Conservation (phyloP, 768 basidiomycete genomes). For the Collybia nuda region DNA sequence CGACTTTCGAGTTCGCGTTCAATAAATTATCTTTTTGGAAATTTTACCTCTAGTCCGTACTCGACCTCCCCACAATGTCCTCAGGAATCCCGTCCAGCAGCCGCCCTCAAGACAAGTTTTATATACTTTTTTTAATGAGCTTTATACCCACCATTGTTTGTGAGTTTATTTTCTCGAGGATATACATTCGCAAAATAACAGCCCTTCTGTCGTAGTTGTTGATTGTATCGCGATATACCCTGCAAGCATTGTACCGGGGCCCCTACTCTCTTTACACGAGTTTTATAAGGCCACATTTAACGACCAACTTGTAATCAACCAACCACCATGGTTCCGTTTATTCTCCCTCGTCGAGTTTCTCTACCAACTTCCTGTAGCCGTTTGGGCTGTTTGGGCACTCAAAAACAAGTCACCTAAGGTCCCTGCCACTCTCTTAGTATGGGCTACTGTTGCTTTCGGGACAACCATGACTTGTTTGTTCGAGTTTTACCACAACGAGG, state of each 20-base stretch:
- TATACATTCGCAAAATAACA: too few species aligned
- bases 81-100: slow-evolving; percentile 8
- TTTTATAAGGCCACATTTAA: slow-evolving; percentile 18
- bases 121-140: slow-evolving; percentile 16
- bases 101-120: slow-evolving; percentile 14
- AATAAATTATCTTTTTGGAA: too few species aligned
- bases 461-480: slow-evolving; percentile 20
- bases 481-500: slow-evolving; percentile 18
- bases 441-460: slow-evolving; percentile 15
- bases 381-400: slow-evolving; percentile 19
- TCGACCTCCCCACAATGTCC: slow-evolving; percentile 4
- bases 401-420: slow-evolving; percentile 16
- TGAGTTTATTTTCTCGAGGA: slow-evolving; percentile 1
- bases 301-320: slow-evolving; percentile 19
- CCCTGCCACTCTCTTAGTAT: slow-evolving; percentile 16
- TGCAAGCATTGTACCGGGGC: slow-evolving; percentile 10
- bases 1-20: too few species aligned
- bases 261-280: slow-evolving; percentile 15
- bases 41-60: too few species aligned
- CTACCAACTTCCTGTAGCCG: slow-evolving; percentile 19
- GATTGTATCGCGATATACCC: slow-evolving; percentile 20
- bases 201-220: slow-evolving; percentile 9
- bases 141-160: slow-evolving; percentile 15
- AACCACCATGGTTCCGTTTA: slow-evolving; percentile 20
- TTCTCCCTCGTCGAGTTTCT: slow-evolving; percentile 18